Evolutionary conservation across 805 yeast species (phyloP), one percentile per base, ranked within the genome.

Genomic region (Zygoascus bituminiphila): DNA sequence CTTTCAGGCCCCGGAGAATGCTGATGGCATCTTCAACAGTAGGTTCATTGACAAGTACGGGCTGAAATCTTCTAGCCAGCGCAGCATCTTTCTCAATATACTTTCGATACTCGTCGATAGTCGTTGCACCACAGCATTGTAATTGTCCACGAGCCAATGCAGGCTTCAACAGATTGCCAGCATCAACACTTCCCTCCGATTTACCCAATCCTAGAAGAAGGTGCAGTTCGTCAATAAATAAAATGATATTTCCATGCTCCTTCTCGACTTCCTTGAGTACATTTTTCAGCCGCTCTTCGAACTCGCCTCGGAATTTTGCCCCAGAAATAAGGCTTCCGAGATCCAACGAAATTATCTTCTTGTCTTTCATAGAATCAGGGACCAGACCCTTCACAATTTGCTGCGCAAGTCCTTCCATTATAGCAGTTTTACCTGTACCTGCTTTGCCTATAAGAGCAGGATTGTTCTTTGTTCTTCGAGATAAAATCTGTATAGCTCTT

Each of bases 21-120:
- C 95, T 83, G 47, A 91, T 88, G 0, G 97, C 83, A 63, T 91
- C 97, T 51, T 84, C 81, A 2, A 89, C 96, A 3, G 84, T 72
- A 15, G 98, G 98, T 62, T 93, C 98, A 51, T 78, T 79, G 33
- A 91, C 82, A 50, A 78, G 61, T 25, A 91, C 95, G 1, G 96
- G 84, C 58, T 91, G 95, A 65, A 91, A 89, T 57, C 98, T 76
- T 69, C 98, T 78, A 1, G 97, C 91, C 52, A 91, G 72, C 0
- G 98, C 98, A 0, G 95, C 95, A 61, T 91, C 98, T 62, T 91
- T 91, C 67, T 91, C 98, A 55, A 91, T 91, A 59, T 88, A 87
- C 63, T 88, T 88, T 49, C 89, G 70, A 68, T 85, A 91, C 64
- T 91, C 98, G 54, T 91, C 97, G 45, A 87, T 72, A 1, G 98